Base-by-base conservation (phyloP, 2,329 filamentous ascomycete genomes). In the Mollisia scopiformis region DNA sequence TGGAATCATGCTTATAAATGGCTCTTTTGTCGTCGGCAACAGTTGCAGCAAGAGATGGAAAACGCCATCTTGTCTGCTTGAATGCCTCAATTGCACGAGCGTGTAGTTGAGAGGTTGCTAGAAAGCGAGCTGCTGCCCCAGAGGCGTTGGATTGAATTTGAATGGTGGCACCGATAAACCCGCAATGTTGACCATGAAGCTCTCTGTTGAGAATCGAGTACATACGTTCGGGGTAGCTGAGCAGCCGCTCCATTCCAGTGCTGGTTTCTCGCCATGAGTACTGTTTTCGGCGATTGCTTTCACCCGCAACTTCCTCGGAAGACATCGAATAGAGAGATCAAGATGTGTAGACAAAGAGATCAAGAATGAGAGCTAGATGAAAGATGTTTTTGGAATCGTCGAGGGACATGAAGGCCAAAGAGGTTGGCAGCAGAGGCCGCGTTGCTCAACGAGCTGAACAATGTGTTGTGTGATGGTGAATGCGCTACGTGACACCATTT, bases 181-280 rank as follows among this genome's bases (percentile, higher is more conserved):
- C 43, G 27, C 60, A 59, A 31, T 62, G 58, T 21, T 62, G 60
- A n/a, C 60, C 56, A 31, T 59, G 49, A 1, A 59, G 52, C 25
- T 62, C 53, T 21, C 41, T 25, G 27, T 62, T 62, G 21, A 59
- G 51, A n/a, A 56, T 49, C 13, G 43, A 51, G 47, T 59, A 62
- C 52, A 62, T 59, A 25, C 56, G 51, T 41, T 62, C 60, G 25
- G 50, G 27, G 23, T 59, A 53, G 25, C 51, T 57, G 35, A 62
- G 56, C n/a, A 30, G 16, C n/a, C 59, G 59, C 14, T 46, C 41
- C 41, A 46, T 46, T 7, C 41, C 41, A 46, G n/a, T 46, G 23
- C 21, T 21, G 41, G 41, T 46, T 27, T 27, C n/a, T 7, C 41
- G 41, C 41, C 41, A 46, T 46, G 41, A 46, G 41, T 46, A 14